Conservation (phyloP, 2,329 filamentous ascomycete genomes). For the Nigrospora sphaerica region DNA sequence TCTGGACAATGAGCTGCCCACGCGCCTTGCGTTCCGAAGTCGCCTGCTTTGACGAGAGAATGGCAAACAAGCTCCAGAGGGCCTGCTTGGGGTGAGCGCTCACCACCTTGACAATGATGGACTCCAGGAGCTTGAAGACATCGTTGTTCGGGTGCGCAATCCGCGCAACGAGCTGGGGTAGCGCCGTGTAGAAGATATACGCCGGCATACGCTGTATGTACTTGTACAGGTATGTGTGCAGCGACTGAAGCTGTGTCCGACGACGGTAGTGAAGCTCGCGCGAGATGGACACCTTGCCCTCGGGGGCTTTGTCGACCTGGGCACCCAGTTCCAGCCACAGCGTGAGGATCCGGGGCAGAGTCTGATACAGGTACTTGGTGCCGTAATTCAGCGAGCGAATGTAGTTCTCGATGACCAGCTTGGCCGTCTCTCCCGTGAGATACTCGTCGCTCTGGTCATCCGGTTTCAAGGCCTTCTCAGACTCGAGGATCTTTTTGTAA, state of each 20-base stretch:
- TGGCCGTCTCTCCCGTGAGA: constrained; percentile 71
- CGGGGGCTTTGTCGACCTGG: constrained; percentile 57
- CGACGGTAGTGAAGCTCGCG: constrained; percentile 48
- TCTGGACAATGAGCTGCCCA: constrained; percentile 44
- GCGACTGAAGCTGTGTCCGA: constrained; percentile 57
- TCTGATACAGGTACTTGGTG: constrained; percentile 94
- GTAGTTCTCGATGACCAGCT: constrained; percentile 90
- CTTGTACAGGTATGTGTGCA: constrained; percentile 73
- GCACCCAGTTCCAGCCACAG: constrained; percentile 90
- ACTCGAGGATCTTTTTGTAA: constrained; percentile 93
- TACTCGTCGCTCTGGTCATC: constrained; percentile 72
- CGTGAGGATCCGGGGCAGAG: constrained; percentile 82
- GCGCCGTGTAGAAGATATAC: constrained; percentile 72
- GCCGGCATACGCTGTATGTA: constrained; percentile 67
- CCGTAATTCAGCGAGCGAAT: constrained; percentile 79
- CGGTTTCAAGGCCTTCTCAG: constrained; percentile 69
- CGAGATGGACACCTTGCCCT: constrained; percentile 45
- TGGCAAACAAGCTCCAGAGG: constrained; percentile 82
- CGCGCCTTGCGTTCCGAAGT: constrained; percentile 51
- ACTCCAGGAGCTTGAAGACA: constrained; percentile 69
- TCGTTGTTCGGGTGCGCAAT: constrained; percentile 78
- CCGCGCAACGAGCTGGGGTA: constrained; percentile 92
- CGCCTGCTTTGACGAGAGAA: constrained; percentile 71
- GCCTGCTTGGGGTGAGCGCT: constrained; percentile 83
- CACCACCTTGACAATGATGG: constrained; percentile 82